These are phyloP conservation scores for Verticillium zaregamsianum DNA, from an alignment of 2,329 filamentous ascomycete genomes.

Conservation along the genomic window DNA sequence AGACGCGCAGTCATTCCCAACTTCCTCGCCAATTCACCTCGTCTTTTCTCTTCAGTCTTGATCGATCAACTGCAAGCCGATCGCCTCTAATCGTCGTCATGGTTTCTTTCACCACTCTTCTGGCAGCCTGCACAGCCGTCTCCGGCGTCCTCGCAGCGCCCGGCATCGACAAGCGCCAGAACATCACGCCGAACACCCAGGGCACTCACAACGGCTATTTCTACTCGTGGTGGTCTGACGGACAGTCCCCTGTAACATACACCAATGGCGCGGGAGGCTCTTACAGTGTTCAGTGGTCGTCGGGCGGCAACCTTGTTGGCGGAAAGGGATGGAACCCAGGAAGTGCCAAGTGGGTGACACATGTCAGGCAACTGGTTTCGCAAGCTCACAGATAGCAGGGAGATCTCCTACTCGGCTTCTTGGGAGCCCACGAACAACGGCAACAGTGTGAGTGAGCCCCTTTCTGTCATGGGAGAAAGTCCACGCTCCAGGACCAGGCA, in stretches of 20 bases:
- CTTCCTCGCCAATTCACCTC: neutral
- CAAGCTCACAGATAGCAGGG: neutral
- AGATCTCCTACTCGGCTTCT: neutral
- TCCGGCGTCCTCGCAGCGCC: slow-evolving; percentile 7
- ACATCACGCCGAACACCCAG: slow-evolving; percentile 27
- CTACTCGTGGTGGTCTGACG: slow-evolving; percentile 46
- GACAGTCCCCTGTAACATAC: slow-evolving; percentile 33
- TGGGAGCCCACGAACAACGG: slow-evolving; percentile 2
- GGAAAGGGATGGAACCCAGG: slow-evolving; percentile 58
- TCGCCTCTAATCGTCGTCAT: neutral
- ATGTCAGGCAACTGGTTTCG: neutral
- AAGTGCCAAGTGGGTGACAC: slow-evolving; percentile 34
- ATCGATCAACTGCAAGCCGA: neutral
- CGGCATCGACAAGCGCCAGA: slow-evolving; percentile 5
- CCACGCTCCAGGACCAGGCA: too few relatives aligned
- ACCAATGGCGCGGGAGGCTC: slow-evolving; percentile 36
- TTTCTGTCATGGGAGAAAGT: neutral
- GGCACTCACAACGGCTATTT: slow-evolving; percentile 38
- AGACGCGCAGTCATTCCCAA: neutral
- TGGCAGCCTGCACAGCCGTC: slow-evolving; percentile 6
- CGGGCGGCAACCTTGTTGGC: slow-evolving; percentile 48
- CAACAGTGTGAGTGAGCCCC: neutral
- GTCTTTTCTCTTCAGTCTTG: neutral
- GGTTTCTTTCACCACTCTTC: slow-evolving; percentile 2
- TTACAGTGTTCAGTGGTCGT: slow-evolving; percentile 41